These are phyloP conservation scores for Pseudonitzschia delicatissima DNA, from an alignment of 108 stramenopile genomes.

Conservation along the genomic window DNA sequence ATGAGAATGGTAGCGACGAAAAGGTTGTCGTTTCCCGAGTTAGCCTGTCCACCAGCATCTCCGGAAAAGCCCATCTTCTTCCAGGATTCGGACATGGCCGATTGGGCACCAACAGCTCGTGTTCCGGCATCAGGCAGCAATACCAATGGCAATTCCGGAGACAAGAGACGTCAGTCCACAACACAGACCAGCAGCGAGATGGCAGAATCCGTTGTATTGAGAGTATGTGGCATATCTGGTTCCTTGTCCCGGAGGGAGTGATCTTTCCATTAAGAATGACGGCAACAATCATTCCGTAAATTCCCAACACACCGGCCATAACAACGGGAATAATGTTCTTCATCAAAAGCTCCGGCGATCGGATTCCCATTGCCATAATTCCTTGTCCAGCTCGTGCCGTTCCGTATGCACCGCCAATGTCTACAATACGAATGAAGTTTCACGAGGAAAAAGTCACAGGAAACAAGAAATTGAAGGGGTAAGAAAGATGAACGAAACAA, in stretches of 20 bases:
- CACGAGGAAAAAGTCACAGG: not conserved
- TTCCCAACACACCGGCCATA: constrained; percentile 78
- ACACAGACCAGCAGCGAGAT: constrained; percentile 67
- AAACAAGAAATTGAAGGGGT: not conserved
- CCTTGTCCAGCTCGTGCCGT: constrained; percentile 88
- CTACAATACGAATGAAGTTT: constrained; percentile 10
- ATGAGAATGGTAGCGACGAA: constrained; percentile 97
- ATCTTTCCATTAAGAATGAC: constrained; percentile 78
- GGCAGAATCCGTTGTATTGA: constrained; percentile 61
- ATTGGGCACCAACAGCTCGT: constrained; percentile 92
- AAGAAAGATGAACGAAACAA: not conserved
- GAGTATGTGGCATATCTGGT: constrained; percentile 50
- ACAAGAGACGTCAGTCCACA: constrained; percentile 63
- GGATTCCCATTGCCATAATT: constrained; percentile 73
- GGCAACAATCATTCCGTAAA: constrained; percentile 73
- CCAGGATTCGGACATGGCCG: constrained; percentile 70
- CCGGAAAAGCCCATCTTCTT: constrained; percentile 82
- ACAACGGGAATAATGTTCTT: constrained; percentile 80
- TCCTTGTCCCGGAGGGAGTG: constrained; percentile 38
- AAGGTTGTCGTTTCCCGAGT: constrained; percentile 68
- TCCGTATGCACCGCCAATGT: constrained; percentile 98
- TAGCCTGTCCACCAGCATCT: constrained; percentile 60
- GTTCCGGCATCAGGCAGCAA: constrained; percentile 74
- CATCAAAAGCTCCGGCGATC: constrained; percentile 67
- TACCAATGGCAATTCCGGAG: constrained; percentile 69